Evolutionary conservation across 2,329 filamentous ascomycete genomes (phyloP), one percentile per base, ranked within the genome.

Genomic region (Botryotinia narcissicola): DNA sequence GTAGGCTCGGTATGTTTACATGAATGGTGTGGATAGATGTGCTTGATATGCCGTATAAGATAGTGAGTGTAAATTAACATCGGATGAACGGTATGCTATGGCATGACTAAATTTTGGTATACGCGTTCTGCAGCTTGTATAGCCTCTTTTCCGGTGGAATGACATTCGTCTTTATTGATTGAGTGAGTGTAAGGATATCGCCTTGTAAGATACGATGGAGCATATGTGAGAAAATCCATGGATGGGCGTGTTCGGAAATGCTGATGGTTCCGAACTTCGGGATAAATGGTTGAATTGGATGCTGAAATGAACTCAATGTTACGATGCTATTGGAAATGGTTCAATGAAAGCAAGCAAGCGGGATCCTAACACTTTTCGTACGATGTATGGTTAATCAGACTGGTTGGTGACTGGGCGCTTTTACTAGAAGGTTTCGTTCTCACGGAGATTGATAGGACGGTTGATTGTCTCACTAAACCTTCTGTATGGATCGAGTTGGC

Each of bases 371-470:
- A 22, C n/a, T 29, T 40, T 40, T 68, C 66, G 66, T 68, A 57
- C 35, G 12, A n/a, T 40, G 64, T 54, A n/a, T 67, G 46, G 29
- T 67, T 20, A n/a, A 67, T 32, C 8, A 14, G 64, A 67, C 35
- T 40, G 46, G 62, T 46, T 44, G 40, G 62, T 48, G 44, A 48
- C n/a, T 66, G 63, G 63, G 29, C 44, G 32, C 22, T 22, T 35
- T 66, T n/a, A 37, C 64, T 25, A n/a, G 12, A 20, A 68, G 35
- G 69, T 51, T 71, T 62, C 57, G 20, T 71, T 71, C 32, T 71
- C 57, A 40, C 57, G 22, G 70, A 71, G 68, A 69, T 35, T 32
- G 57, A 71, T 37, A 57, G 51, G 51, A 57, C 29, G 40, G 42
- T 51, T 60, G 67, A 70, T 42, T 18, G 51, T 51, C 59, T 51